Base-by-base conservation (phyloP, 345 rosid species). In the Salix koriyanagi region DNA sequence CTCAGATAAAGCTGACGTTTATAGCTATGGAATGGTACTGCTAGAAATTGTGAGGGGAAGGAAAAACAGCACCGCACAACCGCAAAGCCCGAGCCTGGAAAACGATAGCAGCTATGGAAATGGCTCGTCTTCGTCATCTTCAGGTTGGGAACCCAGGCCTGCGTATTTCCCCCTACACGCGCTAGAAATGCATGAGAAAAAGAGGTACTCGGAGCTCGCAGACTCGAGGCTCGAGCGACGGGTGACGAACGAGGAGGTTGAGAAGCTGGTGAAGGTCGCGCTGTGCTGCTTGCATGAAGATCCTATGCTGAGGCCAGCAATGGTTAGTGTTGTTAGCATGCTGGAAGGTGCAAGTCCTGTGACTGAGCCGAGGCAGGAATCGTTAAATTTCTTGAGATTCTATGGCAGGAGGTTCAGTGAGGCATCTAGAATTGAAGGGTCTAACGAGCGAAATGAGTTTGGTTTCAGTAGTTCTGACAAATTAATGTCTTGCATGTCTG, bases 381-480 rank as follows among this genome's bases (percentile, higher is more conserved):
- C 94, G 14, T 77, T 94, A 82, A 91, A 90, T 54, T 94, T 94
- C 81, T 83, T 94, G 85, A 87, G 92, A 58, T 92, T 90, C 73
- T 92, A 92, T 52, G 97, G 98, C 30, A 85, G 89, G 23, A 81
- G 95, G 36, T 94, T 92, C 75, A 80, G 90, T 0, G 98, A 94
- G 77, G 88, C 94, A 72, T 94, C 98, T 12, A 79, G 77, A 65
- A 85, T 90, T 58, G 89, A 77, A 75, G 90, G 75, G 21, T 82
- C 76, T 21, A 74, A 76, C 14, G 79, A 73, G 42, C 86, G 83
- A 46, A 84, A 82, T 52, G 80, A 80, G 30, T 60, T 65, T 64
- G 54, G 80, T 74, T 69, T 39, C 44, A 80, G 84, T 75, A 81
- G 74, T 39, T 79, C 76, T 70, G 73, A 69, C 15, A 86, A 80